phyloP scores from a whole-genome alignment of 345 rosid genomes.

The Populus pruinosa region DNA sequence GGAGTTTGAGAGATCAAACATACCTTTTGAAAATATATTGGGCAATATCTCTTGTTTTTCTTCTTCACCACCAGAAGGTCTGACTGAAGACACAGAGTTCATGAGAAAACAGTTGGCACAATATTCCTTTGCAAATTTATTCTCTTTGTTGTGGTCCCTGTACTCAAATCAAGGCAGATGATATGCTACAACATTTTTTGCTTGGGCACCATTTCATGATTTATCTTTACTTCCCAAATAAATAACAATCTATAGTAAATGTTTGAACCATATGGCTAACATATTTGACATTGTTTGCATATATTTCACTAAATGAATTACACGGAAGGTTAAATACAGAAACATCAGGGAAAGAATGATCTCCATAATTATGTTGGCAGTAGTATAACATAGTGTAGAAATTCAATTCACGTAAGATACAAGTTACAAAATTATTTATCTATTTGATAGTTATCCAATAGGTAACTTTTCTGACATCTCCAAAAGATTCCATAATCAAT shows the following conservation, averaged over 20 bases:
- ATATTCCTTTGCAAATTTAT: not conserved
- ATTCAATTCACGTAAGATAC: not conserved
- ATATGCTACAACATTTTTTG: not conserved
- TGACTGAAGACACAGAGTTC: conserved; percentile 54
- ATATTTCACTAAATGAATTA: not conserved
- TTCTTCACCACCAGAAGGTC: conserved; percentile 84
- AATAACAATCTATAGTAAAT: not conserved
- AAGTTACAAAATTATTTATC: not conserved
- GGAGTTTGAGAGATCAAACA: conserved; percentile 15
- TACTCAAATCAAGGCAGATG: not conserved
- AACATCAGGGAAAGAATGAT: not conserved
- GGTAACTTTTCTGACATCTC: not conserved
- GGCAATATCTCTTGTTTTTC: conserved; percentile 78
- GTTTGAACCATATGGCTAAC: not conserved
- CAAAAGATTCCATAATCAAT: not conserved
- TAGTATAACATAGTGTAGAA: not conserved
- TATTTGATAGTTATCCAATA: not conserved
- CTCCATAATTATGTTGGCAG: not conserved
- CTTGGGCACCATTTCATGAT: not conserved
- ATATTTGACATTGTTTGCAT: not conserved
- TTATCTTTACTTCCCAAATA: not conserved
- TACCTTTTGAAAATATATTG: conserved; percentile 93
- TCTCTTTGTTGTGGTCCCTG: not conserved
- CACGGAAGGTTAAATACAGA: not conserved
- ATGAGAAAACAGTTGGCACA: conserved; percentile 1